These are phyloP conservation scores for Thalassiosira mediterranea DNA, from an alignment of 352 stramenopile species.

Conservation along the genomic window DNA sequence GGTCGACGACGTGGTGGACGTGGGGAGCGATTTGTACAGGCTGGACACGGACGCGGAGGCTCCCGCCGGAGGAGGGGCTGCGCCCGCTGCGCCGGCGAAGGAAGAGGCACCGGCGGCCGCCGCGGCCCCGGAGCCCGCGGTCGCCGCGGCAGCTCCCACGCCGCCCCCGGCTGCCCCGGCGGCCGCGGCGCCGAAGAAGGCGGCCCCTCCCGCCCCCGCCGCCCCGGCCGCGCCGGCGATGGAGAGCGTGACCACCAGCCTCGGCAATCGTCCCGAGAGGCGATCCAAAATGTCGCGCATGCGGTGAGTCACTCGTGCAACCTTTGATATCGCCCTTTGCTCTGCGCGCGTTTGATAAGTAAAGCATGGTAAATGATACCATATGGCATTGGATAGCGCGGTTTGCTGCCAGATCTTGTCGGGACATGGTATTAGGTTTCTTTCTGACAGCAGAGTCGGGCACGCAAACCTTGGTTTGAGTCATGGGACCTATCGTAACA, in stretches of 20 bases:
- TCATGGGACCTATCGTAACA: too few relatives aligned
- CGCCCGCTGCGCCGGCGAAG: constrained; percentile 72
- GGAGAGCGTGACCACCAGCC: constrained; percentile 55
- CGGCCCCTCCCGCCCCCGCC: constrained; percentile 42
- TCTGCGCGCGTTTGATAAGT: too few relatives aligned
- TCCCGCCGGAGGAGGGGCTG: constrained; percentile 58
- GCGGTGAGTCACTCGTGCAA: constrained; percentile 84
- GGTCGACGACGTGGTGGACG: constrained; percentile 95
- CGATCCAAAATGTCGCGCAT: constrained; percentile 98
- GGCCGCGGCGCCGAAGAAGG: constrained; percentile 82
- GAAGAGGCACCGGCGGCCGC: constrained; percentile 23
- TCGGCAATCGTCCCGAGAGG: constrained; percentile 78
- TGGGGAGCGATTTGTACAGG: constrained; percentile 92
- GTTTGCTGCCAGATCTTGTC: too few relatives aligned
- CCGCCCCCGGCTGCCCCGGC: constrained; percentile 25
- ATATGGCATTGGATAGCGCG: too few relatives aligned
- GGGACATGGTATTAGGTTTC: too few relatives aligned
- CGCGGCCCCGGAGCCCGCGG: constrained; percentile 72
- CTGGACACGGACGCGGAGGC: constrained; percentile 86
- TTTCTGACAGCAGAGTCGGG: too few relatives aligned
- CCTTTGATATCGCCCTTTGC: too few relatives aligned
- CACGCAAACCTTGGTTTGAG: too few relatives aligned
- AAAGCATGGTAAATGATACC: too few relatives aligned
- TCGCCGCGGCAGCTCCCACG: constrained; percentile 47
- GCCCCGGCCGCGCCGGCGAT: constrained; percentile 54